These are phyloP conservation scores for Vaccinium macrocarpon DNA, from an alignment of 148 eudicot genomes.

Conservation along the genomic window DNA sequence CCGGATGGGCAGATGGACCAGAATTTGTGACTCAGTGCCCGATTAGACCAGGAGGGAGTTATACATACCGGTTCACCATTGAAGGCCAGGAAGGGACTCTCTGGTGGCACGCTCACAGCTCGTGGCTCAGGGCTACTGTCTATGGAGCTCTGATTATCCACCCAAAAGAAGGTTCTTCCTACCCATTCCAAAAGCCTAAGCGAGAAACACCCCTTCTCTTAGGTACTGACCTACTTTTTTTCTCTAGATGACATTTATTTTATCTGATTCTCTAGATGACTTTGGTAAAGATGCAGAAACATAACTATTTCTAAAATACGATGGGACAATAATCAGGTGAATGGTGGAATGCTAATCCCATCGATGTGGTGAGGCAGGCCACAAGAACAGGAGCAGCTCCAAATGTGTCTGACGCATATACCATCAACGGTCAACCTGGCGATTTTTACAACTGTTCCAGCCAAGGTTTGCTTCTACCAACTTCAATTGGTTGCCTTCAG, in stretches of 20 bases:
- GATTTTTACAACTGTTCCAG: slow-evolving; percentile 85
- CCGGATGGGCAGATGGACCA: slow-evolving; percentile 99
- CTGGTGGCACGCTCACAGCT: slow-evolving; percentile 99
- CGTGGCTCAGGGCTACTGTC: slow-evolving; percentile 94
- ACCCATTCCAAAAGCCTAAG: slow-evolving; percentile 77
- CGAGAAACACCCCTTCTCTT: slow-evolving; percentile 78
- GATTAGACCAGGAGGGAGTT: slow-evolving; percentile 79
- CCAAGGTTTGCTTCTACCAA: slow-evolving; percentile 47
- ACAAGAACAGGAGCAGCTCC: slow-evolving; percentile 79
- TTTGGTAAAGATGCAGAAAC: background rate
- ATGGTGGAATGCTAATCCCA: slow-evolving; percentile 89
- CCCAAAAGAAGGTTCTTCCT: slow-evolving; percentile 70
- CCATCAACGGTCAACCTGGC: slow-evolving; percentile 95
- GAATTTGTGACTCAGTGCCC: slow-evolving; percentile 97
- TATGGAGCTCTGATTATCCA: slow-evolving; percentile 83
- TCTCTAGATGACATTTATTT: background rate
- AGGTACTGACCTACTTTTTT: slow-evolving; percentile 35
- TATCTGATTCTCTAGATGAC: background rate
- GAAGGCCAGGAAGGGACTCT: slow-evolving; percentile 89
- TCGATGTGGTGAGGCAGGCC: slow-evolving; percentile 63
- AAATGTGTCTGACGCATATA: slow-evolving; percentile 80
- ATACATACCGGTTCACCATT: slow-evolving; percentile 75
- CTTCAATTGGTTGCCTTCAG: background rate
- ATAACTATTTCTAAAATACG: background rate
- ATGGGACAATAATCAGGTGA: slow-evolving; percentile 51